Base-by-base conservation (phyloP, 2,329 filamentous ascomycete species). In the Cladophialophora bantiana region DNA sequence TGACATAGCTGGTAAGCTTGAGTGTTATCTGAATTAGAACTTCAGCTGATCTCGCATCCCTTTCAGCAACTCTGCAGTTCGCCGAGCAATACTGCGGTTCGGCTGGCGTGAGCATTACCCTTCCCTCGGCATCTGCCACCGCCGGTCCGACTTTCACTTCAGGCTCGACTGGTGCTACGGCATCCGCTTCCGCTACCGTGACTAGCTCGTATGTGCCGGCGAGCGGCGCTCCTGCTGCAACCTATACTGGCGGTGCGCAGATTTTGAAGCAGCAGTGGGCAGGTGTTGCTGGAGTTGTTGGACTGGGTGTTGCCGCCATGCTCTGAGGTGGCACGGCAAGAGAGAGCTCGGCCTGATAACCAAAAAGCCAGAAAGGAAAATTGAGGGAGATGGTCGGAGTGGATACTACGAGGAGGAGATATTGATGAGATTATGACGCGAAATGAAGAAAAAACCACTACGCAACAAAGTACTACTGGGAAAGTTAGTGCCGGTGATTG, bases 121-220 rank as follows among this genome's bases (percentile, higher is more conserved):
- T 70, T 5, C 68, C 66, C 85, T 79, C 35, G 84, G 53, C 53
- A 6, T 50, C 69, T 26, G 34, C 64, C 34, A 38, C 62, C 7
- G 59, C 61, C 2, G 54, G 40, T 10, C 36, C 62, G 20, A 66
- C 45, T 38, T 48, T 62, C 53, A 63, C 58, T 12, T 18, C 66
- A 15, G 45, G 55, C 32, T 35, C 58, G 20, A 58, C 53, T 20
- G 53, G 32, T 34, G 58, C 35, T 32, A 40, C 68, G 1, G 57
- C 65, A 12, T 10, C 58, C 2, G 36, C 59, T 36, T 15, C 62
- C 5, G 52, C 65, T 7, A 61, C 52, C 34, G 38, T 32, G 13
- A 48, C 62, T 20, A 55, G 48, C 59, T 57, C 59, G 55, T 54
- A 18, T 38, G 20, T 18, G n/a, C 26, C 59, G 7, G 55, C 64